phyloP scores from a whole-genome alignment of 1,284 basidiomycete species.

The Cryptococcus jaspeensis region DNA sequence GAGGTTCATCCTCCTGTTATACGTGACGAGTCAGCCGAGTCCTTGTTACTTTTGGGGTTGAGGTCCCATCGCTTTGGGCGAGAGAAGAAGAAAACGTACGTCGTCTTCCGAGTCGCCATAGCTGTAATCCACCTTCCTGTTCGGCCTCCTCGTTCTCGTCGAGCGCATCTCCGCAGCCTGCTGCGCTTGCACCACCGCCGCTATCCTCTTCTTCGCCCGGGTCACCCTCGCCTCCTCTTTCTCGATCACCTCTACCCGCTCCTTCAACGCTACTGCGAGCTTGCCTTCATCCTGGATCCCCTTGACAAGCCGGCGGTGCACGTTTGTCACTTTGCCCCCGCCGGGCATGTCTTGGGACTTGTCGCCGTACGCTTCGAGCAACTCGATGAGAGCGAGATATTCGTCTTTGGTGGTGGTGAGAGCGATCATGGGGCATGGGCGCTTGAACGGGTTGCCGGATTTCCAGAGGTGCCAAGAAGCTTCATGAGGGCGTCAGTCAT shows the following conservation, averaged over 20 bases:
- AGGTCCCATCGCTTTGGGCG: background rate
- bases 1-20: too few species aligned
- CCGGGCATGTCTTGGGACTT: conserved; percentile 5
- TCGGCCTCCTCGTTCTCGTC: conserved; percentile 41
- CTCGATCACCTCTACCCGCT: conserved; percentile 37
- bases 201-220: conserved; percentile 27
- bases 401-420: conserved; percentile 32
- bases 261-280: conserved; percentile 31
- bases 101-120: conserved; percentile 18
- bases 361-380: conserved; percentile 23
- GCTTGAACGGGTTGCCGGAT: conserved; percentile 51
- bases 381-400: conserved; percentile 24
- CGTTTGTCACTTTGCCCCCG: conserved; percentile 3
- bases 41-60: background rate
- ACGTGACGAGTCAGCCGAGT: too few species aligned
- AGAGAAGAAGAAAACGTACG: background rate
- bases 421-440: conserved; percentile 42
- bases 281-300: conserved; percentile 33
- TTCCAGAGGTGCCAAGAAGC: conserved; percentile 45
- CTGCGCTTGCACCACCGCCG: conserved; percentile 23
- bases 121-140: conserved; percentile 42
- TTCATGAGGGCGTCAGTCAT: background rate
- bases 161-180: conserved; percentile 38
- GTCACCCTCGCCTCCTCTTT: conserved; percentile 41
- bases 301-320: conserved; percentile 8